Evolutionary conservation across 2,329 filamentous ascomycete genomes (phyloP), one percentile per base, ranked within the genome.

Genomic region (Hypoxylon sp.): DNA sequence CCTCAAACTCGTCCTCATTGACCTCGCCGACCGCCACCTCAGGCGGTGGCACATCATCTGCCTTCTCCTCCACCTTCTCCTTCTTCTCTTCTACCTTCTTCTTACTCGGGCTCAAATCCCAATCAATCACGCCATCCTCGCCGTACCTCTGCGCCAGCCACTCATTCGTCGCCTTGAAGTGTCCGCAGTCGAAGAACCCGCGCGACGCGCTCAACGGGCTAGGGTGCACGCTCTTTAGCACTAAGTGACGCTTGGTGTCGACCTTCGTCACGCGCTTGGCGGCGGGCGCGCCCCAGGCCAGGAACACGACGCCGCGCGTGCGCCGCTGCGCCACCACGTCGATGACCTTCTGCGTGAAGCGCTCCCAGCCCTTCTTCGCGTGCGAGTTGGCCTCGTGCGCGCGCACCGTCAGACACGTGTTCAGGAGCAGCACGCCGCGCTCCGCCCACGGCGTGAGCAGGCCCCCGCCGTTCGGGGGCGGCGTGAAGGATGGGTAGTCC

Each of bases 401-500:
- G 24, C 93, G 92, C 17, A 99, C 96, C 0, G 96, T 99, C 61
- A 99, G 85, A 79, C 94, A 97, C 0, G 96, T 97, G 79, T 99
- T 99, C 72, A 99, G 87, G 82, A 99, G 87, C 46, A 99, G 86
- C 4, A 99, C 94, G 53, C 96, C 96, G 55, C 92, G 91, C 73
- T 98, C 92, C 0, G 96, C 95, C 96, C 96, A 99, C 0, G 94
- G 93, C 0, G 91, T 98, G 19, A 99, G 86, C 0, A 97, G 87
- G 10, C 96, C 96, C 46, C 90, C 90, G 39, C 90, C 91, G 67
- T 93, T 92, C 1, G 93, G 88, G 0, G 95, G 96, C 2, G 88
- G 81, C 52, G 84, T 82, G 80, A 97, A 98, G 47, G 84, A 80
- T 0, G 95, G 94, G 78, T 97, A 98, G 82, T 98, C 94, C 61